Conservation (phyloP, 208 protist species). For the Leishmania martiniquensis region DNA sequence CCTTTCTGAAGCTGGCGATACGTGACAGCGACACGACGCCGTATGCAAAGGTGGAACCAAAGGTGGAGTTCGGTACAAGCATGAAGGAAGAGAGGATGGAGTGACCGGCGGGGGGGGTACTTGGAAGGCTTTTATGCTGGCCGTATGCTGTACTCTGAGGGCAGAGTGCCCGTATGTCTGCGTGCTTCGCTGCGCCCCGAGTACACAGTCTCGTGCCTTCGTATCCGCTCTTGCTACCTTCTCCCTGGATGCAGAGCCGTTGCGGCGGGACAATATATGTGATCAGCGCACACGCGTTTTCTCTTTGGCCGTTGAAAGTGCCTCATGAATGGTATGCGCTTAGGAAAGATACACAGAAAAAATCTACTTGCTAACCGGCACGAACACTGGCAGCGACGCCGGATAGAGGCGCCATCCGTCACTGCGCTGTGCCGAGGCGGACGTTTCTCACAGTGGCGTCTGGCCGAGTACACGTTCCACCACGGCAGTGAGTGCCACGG, state of each 20-base stretch:
- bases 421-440: background rate
- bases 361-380: background rate
- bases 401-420: background rate
- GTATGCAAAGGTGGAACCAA: slow-evolving; percentile 10
- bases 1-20: slow-evolving; percentile 38
- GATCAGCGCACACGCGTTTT: background rate
- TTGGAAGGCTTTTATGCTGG: background rate
- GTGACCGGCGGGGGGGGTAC: background rate
- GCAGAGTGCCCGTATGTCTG: too few relatives aligned
- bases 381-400: background rate
- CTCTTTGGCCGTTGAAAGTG: background rate
- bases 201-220: background rate
- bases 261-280: background rate
- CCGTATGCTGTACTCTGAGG: background rate
- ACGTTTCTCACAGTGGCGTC: background rate
- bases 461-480: background rate
- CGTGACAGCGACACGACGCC: background rate
- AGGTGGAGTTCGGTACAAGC: background rate
- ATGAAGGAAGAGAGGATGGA: slow-evolving; percentile 6
- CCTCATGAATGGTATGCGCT: background rate
- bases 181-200: background rate
- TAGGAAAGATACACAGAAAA: too few relatives aligned
- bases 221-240: background rate
- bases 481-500: background rate
- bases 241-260: background rate